Percentiles rank a stretch among this genome's conserved stretches.
Conservation (phyloP, 331 rosid genomes). For the Quercus lobata region DNA sequence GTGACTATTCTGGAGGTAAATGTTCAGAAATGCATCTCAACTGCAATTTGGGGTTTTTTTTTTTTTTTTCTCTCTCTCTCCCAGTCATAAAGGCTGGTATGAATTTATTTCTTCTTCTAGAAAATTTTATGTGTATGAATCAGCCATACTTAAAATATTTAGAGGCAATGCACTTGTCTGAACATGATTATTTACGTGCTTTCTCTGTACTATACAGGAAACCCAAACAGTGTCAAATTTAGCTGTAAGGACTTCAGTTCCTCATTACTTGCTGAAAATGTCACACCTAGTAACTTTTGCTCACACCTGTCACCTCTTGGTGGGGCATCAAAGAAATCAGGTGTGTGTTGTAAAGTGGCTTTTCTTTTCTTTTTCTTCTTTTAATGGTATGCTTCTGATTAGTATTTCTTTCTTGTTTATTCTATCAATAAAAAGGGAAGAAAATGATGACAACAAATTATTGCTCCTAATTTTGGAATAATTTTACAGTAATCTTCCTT, state of each 20-base stretch:
- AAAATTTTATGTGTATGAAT: not conserved
- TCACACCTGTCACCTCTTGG: too few species aligned
- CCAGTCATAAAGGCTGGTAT: not conserved
- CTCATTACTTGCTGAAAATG: slow-evolving; percentile 23
- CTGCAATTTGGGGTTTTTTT: not conserved
- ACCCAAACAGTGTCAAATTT: slow-evolving; percentile 8
- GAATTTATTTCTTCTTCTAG: not conserved
- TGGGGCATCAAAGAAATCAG: too few species aligned
- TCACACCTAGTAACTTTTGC: slow-evolving; percentile 14
- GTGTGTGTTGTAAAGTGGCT: too few species aligned
- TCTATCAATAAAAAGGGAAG: too few species aligned
- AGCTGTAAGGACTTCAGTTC: slow-evolving; percentile 21
- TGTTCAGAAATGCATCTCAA: not conserved
- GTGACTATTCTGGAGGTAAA: slow-evolving; percentile 45
- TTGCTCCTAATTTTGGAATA: too few species aligned
- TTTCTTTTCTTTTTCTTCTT: too few species aligned
- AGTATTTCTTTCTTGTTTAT: too few species aligned
- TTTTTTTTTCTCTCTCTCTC: too few species aligned
- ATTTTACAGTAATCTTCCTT: too few species aligned
- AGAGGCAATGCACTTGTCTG: not conserved
- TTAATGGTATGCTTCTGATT: too few species aligned
- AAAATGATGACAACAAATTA: too few species aligned
- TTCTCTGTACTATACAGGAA: slow-evolving; percentile 39
- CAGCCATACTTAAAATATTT: not conserved
- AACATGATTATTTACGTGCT: not conserved